Evolutionary conservation across 345 rosid species (phyloP).

Genomic region (Mallotus nudiflorus): DNA sequence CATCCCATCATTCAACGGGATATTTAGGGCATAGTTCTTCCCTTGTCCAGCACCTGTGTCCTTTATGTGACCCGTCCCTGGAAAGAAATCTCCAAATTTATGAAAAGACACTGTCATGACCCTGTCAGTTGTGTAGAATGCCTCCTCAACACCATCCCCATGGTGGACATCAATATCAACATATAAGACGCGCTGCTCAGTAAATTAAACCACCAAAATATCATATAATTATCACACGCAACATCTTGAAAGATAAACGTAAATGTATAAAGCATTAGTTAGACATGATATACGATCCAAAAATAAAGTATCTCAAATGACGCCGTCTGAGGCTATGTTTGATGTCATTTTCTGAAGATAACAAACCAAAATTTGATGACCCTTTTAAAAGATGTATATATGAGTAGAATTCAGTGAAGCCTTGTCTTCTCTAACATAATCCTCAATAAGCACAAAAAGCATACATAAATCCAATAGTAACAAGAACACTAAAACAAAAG

Average conservation of each 20-base stretch:
- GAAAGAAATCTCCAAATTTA: conserved; percentile 96
- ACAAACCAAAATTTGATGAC: no score
- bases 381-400: no score
- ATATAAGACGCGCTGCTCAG: conserved; percentile 81
- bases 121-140: conserved; percentile 98
- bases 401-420: no score
- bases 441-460: no score
- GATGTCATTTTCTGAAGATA: no score
- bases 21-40: conserved; percentile 87
- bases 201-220: conserved; percentile 21
- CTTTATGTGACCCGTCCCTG: conserved; percentile 89
- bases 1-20: conserved; percentile 86
- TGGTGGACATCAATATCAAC: conserved; percentile 98
- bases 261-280: no score
- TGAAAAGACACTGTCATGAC: conserved; percentile 99
- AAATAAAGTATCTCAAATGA: not conserved
- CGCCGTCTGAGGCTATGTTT: no score
- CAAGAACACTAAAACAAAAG: not conserved
- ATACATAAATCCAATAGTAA: no score
- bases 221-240: not conserved
- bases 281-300: not conserved
- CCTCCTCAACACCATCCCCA: conserved; percentile 99
- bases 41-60: conserved; percentile 73
- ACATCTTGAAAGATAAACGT: not conserved
- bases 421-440: no score